These are phyloP conservation scores for Eleusine indica DNA, from an alignment of 176 grass and related monocot genomes.

Conservation along the genomic window DNA sequence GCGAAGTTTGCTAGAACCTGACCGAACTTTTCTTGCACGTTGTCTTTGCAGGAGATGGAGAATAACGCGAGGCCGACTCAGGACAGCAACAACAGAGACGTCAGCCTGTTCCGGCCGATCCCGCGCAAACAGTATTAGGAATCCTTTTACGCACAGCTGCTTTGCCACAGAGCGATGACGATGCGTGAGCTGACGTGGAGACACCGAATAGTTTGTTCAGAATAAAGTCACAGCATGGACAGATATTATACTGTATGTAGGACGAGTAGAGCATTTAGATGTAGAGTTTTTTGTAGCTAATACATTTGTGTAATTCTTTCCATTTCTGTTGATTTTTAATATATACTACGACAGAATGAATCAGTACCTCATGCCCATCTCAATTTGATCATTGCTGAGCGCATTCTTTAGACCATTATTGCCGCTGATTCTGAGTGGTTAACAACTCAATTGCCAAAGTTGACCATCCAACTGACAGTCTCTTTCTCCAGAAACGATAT, in stretches of 20 bases:
- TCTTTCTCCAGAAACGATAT: neutral
- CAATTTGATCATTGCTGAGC: neutral
- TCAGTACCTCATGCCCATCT: neutral
- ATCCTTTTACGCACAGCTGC: neutral
- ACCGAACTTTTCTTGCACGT: neutral
- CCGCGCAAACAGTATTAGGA: slow-evolving; percentile 12
- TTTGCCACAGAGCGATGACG: neutral
- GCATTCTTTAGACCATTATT: neutral
- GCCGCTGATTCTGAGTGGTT: neutral
- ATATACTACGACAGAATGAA: neutral
- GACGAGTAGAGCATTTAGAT: neutral
- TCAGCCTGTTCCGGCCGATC: slow-evolving; percentile 50
- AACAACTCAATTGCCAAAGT: neutral
- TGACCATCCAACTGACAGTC: neutral
- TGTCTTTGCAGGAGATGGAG: slow-evolving; percentile 38
- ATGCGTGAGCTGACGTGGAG: neutral
- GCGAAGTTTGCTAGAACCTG: neutral
- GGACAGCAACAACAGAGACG: slow-evolving; percentile 41
- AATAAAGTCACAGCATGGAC: neutral
- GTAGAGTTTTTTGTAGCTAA: neutral
- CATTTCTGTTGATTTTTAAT: neutral
- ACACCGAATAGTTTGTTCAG: neutral
- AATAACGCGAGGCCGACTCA: slow-evolving; percentile 74
- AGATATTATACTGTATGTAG: neutral
- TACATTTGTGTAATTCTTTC: slow-evolving; percentile 2